Evolutionary conservation across 2,329 filamentous ascomycete species (phyloP), one percentile per base, ranked within the genome.

Genomic region (Venturia nashicola): DNA sequence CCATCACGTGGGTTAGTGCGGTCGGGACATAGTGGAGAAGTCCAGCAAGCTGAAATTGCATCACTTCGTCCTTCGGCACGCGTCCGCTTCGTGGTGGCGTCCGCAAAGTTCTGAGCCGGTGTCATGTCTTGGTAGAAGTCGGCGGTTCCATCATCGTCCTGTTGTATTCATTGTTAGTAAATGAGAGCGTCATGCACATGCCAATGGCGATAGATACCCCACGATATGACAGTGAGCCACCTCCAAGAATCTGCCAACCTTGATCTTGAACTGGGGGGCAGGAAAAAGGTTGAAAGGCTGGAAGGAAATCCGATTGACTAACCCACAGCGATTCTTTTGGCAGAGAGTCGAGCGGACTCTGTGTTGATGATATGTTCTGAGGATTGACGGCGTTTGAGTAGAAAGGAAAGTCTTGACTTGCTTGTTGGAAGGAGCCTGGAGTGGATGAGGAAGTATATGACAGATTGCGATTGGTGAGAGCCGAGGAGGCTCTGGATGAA

Each of bases 1-100:
- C 72, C 73, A 42, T 74, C 72, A 9, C 27, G 51, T 14, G 60
- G 43, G 55, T 74, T 70, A 36, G 71, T 71, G 65, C 76, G 72
- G 60, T 76, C 76, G 16, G 75, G 75, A 64, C 75, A 76, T 4
- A 76, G 66, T 14, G 75, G 75, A 43, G 74, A 76, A 7, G 73
- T 76, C 75, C 75, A 76, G 66, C 75, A 76, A 18, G 74, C 73
- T 34, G 75, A 74, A 8, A 75, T 65, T 34, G 73, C 71, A 62
- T 76, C 75, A 14, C 59, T 60, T 57, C 51, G 51, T 18, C 51
- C 51, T 36, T 57, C 51, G 11, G 51, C 32, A n/a, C 51, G 51
- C 18, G 51, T 57, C n/a, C 51, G 51, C 27, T 57, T 57, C 18
- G 27, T 36, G 27, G 18, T 57, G 20, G 20, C 23, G 51, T 57